phyloP scores from a whole-genome alignment of 164 flowering plant genomes.

The Buxus sempervirens region DNA sequence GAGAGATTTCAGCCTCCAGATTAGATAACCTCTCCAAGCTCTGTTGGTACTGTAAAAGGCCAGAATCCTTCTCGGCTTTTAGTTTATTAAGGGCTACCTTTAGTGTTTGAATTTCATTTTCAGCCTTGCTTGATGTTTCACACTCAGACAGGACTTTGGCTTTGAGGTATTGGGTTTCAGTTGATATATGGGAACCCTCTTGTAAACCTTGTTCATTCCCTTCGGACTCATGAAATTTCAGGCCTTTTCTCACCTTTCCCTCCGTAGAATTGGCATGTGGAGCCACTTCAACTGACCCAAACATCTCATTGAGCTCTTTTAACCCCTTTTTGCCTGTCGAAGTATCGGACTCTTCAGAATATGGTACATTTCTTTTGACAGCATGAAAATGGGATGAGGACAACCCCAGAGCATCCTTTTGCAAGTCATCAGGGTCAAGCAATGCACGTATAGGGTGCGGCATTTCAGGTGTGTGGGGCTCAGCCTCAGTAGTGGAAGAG shows the following conservation, averaged over 20 bases:
- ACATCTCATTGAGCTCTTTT: slow-evolving; percentile 57
- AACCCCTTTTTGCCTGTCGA: slow-evolving; percentile 40
- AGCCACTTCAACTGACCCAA: slow-evolving; percentile 28
- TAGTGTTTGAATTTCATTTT: slow-evolving; percentile 40
- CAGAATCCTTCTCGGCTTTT: slow-evolving; percentile 53
- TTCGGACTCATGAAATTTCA: slow-evolving; percentile 17
- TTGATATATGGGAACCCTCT: slow-evolving; percentile 27
- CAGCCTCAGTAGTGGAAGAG: slow-evolving; percentile 37
- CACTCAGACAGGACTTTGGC: slow-evolving; percentile 26
- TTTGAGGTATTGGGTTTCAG: slow-evolving; percentile 30
- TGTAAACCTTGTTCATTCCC: slow-evolving; percentile 23
- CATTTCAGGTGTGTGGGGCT: slow-evolving; percentile 55
- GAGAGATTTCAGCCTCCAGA: slow-evolving; percentile 43
- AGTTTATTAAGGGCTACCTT: slow-evolving; percentile 43
- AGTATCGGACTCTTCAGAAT: slow-evolving; percentile 36
- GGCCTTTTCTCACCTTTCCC: slow-evolving; percentile 25
- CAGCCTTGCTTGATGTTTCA: slow-evolving; percentile 32
- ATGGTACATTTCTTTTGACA: slow-evolving; percentile 44
- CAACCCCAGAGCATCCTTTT: slow-evolving; percentile 36
- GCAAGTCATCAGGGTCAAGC: slow-evolving; percentile 47
- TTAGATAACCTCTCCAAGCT: slow-evolving; percentile 48
- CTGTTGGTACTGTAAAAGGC: slow-evolving; percentile 44
- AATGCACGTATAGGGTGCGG: slow-evolving; percentile 32
- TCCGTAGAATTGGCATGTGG: slow-evolving; percentile 21
- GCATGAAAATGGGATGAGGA: slow-evolving; percentile 32